Percentiles rank a stretch among this genome's conserved stretches.
Conservation (phyloP, 768 basidiomycete species). For the Tricholoma furcatifolium region DNA sequence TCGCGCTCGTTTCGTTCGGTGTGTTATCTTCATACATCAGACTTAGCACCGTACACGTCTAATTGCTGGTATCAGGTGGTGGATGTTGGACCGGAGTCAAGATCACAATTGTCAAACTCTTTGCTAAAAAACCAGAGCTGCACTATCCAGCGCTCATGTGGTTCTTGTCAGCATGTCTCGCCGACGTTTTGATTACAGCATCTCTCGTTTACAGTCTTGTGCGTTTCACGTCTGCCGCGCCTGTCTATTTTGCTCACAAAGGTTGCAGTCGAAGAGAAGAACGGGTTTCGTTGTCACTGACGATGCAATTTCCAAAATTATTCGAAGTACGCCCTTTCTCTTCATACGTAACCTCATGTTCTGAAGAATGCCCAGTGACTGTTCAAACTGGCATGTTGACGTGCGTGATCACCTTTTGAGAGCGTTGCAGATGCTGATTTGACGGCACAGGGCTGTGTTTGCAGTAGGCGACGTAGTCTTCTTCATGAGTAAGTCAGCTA, state of each 20-base stretch:
- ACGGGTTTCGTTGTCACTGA: constrained; percentile 36
- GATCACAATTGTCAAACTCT: constrained; percentile 23
- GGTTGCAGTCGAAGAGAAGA: constrained; percentile 30
- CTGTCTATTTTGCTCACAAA: background rate
- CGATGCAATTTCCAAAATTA: constrained; percentile 31
- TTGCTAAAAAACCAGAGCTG: constrained; percentile 27
- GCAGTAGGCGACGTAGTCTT: constrained; percentile 44
- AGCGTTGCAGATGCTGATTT: background rate
- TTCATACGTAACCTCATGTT: background rate
- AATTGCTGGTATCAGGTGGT: constrained; percentile 23
- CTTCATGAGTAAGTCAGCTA: constrained; percentile 40
- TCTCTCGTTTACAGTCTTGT: constrained; percentile 43
- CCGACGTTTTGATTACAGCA: constrained; percentile 47
- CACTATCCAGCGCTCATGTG: constrained; percentile 37
- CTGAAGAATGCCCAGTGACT: constrained; percentile 26
- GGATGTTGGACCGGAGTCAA: constrained; percentile 30
- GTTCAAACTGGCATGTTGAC: constrained; percentile 44
- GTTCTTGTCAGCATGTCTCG: constrained; percentile 42
- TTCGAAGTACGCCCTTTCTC: constrained; percentile 22
- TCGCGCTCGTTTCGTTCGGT: constrained; percentile 32
- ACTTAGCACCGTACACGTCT: background rate
- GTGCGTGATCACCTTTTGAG: constrained; percentile 16
- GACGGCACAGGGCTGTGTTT: constrained; percentile 33
- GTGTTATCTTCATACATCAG: constrained; percentile 1
- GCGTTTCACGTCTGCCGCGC: background rate